Evolutionary conservation across 306 rosid genomes (phyloP).

Genomic region (Urtica urens): DNA sequence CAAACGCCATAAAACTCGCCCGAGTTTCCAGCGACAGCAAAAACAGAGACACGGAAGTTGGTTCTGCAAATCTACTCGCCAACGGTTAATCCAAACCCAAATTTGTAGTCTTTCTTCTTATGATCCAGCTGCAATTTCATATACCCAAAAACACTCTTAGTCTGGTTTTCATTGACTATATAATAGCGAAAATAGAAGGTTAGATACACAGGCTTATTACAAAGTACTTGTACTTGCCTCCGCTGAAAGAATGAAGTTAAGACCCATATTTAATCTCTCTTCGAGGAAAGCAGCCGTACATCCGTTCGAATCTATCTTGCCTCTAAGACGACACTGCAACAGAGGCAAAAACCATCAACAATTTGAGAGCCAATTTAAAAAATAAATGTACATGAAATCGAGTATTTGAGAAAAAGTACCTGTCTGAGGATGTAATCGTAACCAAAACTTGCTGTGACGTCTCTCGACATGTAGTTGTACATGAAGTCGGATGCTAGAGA

Average conservation of each 20-base stretch:
- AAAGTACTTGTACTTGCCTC: conserved; percentile 43
- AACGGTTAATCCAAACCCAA: conserved; percentile 93
- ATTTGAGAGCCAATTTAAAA: not conserved
- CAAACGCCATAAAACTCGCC: not conserved
- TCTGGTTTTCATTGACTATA: no score
- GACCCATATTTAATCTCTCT: conserved; percentile 78
- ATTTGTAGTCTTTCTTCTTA: conserved; percentile 89
- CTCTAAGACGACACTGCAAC: conserved; percentile 72
- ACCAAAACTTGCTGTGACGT: conserved; percentile 76
- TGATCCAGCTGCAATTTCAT: conserved; percentile 68
- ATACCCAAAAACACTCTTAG: not conserved
- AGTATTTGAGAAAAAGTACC: conserved; percentile 19
- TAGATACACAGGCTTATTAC: no score
- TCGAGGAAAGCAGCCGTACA: conserved; percentile 61
- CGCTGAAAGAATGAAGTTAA: conserved; percentile 58
- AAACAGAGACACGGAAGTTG: not conserved
- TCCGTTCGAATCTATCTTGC: conserved; percentile 86
- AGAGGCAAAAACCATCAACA: conserved; percentile 13
- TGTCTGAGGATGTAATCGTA: conserved; percentile 94
- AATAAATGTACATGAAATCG: not conserved
- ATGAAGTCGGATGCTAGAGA: conserved; percentile 83
- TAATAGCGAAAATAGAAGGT: no score
- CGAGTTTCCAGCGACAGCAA: conserved; percentile 2
- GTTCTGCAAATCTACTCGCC: conserved; percentile 53
- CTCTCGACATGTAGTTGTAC: conserved; percentile 90